Percentiles rank a stretch among this genome's conserved stretches.
These are phyloP conservation scores for Teratosphaeria pseudoeucalypti DNA, from an alignment of 2,329 filamentous ascomycete species.

Conservation along the genomic window DNA sequence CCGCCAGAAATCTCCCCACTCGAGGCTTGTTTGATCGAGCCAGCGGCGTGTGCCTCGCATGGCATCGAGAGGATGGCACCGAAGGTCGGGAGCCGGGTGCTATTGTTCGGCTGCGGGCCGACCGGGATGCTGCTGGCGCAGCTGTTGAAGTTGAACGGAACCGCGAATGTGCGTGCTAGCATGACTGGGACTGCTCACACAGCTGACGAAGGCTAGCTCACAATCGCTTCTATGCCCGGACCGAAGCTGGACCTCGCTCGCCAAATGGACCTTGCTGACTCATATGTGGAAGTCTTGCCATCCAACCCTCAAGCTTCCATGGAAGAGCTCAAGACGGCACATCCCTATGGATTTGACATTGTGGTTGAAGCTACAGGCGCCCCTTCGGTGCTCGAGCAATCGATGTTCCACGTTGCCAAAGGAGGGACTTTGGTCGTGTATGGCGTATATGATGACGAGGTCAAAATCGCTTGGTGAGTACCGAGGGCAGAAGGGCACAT, in stretches of 20 bases:
- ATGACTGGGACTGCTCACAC: slow-evolving; percentile 40
- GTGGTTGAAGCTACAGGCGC: slow-evolving; percentile 63
- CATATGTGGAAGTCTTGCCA: slow-evolving; percentile 38
- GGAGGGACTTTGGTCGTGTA: slow-evolving; percentile 64
- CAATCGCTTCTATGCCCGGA: slow-evolving; percentile 30
- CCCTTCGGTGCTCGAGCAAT: slow-evolving; percentile 57
- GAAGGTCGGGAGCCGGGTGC: slow-evolving; percentile 4
- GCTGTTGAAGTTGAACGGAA: slow-evolving; percentile 54
- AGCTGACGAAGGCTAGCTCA: slow-evolving; percentile 4
- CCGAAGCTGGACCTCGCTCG: slow-evolving; percentile 60
- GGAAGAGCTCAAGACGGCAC: slow-evolving; percentile 49
- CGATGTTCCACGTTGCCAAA: slow-evolving; percentile 61
- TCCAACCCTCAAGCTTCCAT: slow-evolving; percentile 49
- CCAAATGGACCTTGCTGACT: slow-evolving; percentile 37
- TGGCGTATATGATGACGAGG: slow-evolving; percentile 55
- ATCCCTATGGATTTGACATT: slow-evolving; percentile 65
- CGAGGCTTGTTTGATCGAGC: slow-evolving; percentile 6
- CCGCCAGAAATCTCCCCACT: slow-evolving; percentile 1
- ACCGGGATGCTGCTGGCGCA: slow-evolving; percentile 40
- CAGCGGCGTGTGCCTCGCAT: slow-evolving; percentile 3
- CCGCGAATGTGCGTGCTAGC: slow-evolving; percentile 55
- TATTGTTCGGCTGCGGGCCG: slow-evolving; percentile 5
- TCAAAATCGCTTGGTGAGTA: slow-evolving; percentile 46
- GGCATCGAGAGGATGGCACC: slow-evolving; percentile 6
- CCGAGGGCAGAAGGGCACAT: too few species aligned